Base-by-base conservation (phyloP, 306 rosid genomes). In the Nissolia schottii region DNA sequence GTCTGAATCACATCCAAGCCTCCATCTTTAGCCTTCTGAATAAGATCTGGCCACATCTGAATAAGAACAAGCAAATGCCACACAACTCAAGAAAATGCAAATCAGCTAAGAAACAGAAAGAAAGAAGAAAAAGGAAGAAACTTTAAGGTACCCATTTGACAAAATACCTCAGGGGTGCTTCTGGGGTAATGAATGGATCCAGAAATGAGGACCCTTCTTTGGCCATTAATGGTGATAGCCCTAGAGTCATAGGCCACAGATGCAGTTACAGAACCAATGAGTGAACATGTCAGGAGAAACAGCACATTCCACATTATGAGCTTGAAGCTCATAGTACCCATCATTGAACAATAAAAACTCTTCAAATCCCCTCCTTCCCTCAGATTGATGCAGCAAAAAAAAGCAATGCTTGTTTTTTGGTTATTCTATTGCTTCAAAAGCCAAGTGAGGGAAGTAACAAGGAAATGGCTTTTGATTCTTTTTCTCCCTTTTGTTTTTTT, bases 21-120 rank as follows among this genome's bases (percentile, higher is more conserved):
- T 76, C 99, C 99, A 9, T 95, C 96, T 67, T 95, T 95, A 18
- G 99, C 99, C 82, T 85, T 95, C 85, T 91, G 96, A 66, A 95
- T 91, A 82, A 95, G 97, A 89, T 95, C 99, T 81, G 99, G 97
- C 99, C 99, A 95, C 99, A 95, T 95, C 99, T 95, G 84, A 76
- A 48, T 45, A 19, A 58, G 58, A 45, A 59, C 24, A 68, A 50
- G 46, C 77, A 79, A 57, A 73, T n/a, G 46, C 66, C 79, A n/a
- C 71, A 70, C 43, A 24, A 29, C 75, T 68, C 8, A n/a, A 45
- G 41, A 51, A n/a, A n/a, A 54, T 38, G 11, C 31, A 81, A 62
- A 41, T 9, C 49, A 75, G 11, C 7, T 32, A n/a, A 64, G n/a
- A 22, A 16, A 37, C 37, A 51, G 1, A 9, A 34, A 34, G 23